Conservation (phyloP, 2,329 filamentous ascomycete species). For the Scedosporium dehoogii region DNA sequence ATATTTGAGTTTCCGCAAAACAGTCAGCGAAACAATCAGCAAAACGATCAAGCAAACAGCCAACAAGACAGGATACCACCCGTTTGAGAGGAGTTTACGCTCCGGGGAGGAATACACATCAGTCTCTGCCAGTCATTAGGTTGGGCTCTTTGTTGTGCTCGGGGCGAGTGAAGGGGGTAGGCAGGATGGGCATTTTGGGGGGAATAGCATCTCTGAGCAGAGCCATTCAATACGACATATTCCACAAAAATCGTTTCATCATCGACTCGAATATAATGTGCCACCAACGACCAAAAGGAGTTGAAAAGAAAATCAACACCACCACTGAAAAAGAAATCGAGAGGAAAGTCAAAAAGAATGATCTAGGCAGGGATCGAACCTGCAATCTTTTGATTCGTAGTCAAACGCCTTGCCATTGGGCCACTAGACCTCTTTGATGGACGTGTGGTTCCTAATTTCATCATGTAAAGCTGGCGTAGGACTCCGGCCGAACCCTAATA, state of each 20-base stretch:
- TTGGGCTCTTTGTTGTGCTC: not conserved
- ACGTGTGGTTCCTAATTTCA: no score
- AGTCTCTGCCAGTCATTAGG: not conserved
- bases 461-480: no score
- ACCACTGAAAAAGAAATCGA: no score
- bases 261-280: no score
- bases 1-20: not conserved
- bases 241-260: not conserved
- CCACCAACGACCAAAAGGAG: no score
- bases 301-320: no score
- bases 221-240: slow-evolving; percentile 1
- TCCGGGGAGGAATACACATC: not conserved
- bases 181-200: not conserved
- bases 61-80: not conserved
- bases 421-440: not conserved
- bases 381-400: no score
- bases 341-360: not conserved
- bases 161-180: not conserved
- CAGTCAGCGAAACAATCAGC: not conserved
- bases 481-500: no score
- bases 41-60: not conserved
- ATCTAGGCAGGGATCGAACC: slow-evolving; percentile 1
- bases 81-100: not conserved
- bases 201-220: not conserved
- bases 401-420: no score